These are phyloP conservation scores for Microdochium bolleyi DNA, from an alignment of 2,329 filamentous ascomycete genomes.

Conservation along the genomic window DNA sequence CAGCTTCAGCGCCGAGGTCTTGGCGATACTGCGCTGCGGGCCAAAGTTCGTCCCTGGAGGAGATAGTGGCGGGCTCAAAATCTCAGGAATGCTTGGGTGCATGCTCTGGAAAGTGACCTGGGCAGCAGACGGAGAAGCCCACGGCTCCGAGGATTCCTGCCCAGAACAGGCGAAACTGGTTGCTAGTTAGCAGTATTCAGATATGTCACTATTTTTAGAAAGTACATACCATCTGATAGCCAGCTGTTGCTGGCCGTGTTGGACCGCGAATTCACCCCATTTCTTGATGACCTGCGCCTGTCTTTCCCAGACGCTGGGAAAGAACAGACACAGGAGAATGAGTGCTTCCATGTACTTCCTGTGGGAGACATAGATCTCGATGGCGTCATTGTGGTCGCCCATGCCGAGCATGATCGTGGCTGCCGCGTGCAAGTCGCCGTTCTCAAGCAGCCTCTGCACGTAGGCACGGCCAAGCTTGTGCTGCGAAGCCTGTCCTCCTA, in stretches of 20 bases:
- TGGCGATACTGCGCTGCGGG: constrained; percentile 58
- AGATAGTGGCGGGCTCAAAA: constrained; percentile 65
- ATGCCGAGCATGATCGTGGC: constrained; percentile 89
- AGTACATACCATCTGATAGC: constrained; percentile 66
- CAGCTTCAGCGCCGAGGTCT: constrained; percentile 78
- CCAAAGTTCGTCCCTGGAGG: constrained; percentile 57
- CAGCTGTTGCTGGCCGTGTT: constrained; percentile 78
- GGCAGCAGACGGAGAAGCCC: constrained; percentile 74
- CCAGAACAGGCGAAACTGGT: constrained; percentile 78
- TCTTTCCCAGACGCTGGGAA: constrained; percentile 82
- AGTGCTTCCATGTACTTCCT: constrained; percentile 90
- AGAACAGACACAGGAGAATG: constrained; percentile 75
- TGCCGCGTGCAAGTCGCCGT: constrained; percentile 83
- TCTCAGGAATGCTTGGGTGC: constrained; percentile 47
- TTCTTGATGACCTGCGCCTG: constrained; percentile 82
- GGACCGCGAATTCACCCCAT: constrained; percentile 90
- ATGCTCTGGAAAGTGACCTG: constrained; percentile 50
- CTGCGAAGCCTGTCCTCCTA: constrained; percentile 69
- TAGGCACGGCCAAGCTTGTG: constrained; percentile 88
- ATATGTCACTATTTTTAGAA: background rate
- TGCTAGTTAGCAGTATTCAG: constrained; percentile 8
- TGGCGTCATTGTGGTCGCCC: constrained; percentile 87
- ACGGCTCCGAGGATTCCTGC: constrained; percentile 75
- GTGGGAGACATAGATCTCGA: constrained; percentile 92
- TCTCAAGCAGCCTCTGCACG: constrained; percentile 81